Evolutionary conservation across 2,329 filamentous ascomycete species (phyloP).

Genomic region (Chrysoporthe deuterocubensis): DNA sequence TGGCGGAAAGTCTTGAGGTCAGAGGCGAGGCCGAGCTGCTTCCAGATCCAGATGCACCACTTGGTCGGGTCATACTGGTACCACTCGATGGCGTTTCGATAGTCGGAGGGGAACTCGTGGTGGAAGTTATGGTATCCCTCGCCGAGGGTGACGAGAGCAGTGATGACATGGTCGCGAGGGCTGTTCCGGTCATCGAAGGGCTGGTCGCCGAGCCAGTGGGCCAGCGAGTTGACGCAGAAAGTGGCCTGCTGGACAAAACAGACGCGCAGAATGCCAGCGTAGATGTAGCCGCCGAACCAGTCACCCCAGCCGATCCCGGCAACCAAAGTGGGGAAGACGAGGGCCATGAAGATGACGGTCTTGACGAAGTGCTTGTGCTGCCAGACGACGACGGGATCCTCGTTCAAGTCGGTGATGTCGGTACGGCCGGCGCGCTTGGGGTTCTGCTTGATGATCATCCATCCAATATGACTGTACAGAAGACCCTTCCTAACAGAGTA

Average conservation of each 20-base stretch:
- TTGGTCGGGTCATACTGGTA: constrained; percentile 92
- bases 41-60: constrained; percentile 85
- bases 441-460: constrained; percentile 95
- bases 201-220: constrained; percentile 90
- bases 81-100: constrained; percentile 91
- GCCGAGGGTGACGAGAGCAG: constrained; percentile 81
- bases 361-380: constrained; percentile 88
- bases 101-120: constrained; percentile 92
- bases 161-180: constrained; percentile 85
- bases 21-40: constrained; percentile 81
- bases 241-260: constrained; percentile 92
- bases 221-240: constrained; percentile 90
- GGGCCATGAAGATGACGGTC: constrained; percentile 75
- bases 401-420: constrained; percentile 86
- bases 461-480: constrained; percentile 81
- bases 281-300: constrained; percentile 81
- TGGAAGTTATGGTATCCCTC: constrained; percentile 95
- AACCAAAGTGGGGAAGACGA: constrained; percentile 75
- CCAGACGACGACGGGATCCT: constrained; percentile 83
- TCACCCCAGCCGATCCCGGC: constrained; percentile 81
- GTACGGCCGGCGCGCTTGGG: constrained; percentile 86
- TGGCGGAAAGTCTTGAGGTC: constrained; percentile 89
- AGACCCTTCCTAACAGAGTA: constrained; percentile 91
- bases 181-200: constrained; percentile 93
- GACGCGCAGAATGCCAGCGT: constrained; percentile 82